Percentiles rank a stretch among this genome's conserved stretches.
Conservation (phyloP, 768 basidiomycete species). For the Nidularia sp. region DNA sequence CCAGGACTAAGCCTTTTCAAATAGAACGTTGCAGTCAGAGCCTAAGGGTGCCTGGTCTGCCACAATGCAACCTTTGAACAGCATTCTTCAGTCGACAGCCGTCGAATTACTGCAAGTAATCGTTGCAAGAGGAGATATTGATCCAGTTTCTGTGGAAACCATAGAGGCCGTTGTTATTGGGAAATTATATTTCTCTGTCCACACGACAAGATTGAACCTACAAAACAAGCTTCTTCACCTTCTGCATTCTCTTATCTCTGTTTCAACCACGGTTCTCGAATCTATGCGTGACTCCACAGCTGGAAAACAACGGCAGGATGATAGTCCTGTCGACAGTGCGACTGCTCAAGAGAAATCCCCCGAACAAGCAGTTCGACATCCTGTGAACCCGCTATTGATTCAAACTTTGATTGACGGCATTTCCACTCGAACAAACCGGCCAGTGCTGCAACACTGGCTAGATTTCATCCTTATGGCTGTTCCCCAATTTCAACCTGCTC, state of each 20-base stretch:
- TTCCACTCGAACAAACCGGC: constrained; percentile 58
- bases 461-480: constrained; percentile 93
- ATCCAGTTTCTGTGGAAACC: constrained; percentile 49
- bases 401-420: constrained; percentile 84
- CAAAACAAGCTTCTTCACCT: constrained; percentile 94
- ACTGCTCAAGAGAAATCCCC: constrained; percentile 24
- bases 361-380: constrained; percentile 31
- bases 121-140: constrained; percentile 78
- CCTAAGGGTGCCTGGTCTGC: constrained; percentile 43
- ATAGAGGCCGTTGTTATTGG: constrained; percentile 70
- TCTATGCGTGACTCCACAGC: constrained; percentile 15
- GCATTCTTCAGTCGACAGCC: constrained; percentile 64
- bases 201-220: constrained; percentile 67
- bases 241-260: constrained; percentile 80
- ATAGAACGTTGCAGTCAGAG: constrained; percentile 77
- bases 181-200: constrained; percentile 73
- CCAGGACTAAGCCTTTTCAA: constrained; percentile 3
- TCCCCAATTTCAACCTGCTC: constrained; percentile 74
- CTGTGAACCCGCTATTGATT: constrained; percentile 67
- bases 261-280: constrained; percentile 40
- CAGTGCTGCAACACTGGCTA: constrained; percentile 91
- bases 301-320: constrained; percentile 20
- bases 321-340: constrained; percentile 25
- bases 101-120: constrained; percentile 83
- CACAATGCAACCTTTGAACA: constrained; percentile 60